These are phyloP conservation scores for Rhytidiadelphus loreus DNA, from an alignment of 225 moss, liverwort and hornwort genomes.

Conservation along the genomic window DNA sequence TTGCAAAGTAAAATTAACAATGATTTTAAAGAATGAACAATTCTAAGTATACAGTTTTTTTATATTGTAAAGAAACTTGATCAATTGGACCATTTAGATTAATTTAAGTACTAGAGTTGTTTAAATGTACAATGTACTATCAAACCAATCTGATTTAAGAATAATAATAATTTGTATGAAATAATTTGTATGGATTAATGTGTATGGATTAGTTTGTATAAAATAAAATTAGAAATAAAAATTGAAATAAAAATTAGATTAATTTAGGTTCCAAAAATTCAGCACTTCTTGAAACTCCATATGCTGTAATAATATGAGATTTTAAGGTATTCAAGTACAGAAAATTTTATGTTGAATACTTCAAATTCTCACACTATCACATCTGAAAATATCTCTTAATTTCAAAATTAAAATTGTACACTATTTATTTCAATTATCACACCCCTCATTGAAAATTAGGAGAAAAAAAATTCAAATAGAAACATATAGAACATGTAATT, in stretches of 20 bases:
- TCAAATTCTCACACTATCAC: background rate
- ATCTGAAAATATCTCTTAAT: background rate
- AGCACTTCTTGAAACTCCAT: background rate
- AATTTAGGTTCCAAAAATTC: background rate
- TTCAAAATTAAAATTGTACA: background rate
- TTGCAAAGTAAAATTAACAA: background rate
- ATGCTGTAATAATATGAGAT: background rate
- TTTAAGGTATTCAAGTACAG: background rate
- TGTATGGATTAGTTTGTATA: background rate
- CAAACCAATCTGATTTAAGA: too few relatives aligned
- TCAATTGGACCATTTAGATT: background rate
- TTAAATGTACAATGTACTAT: background rate
- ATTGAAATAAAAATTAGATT: background rate
- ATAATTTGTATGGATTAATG: background rate
- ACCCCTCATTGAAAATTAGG: background rate
- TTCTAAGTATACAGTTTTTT: background rate
- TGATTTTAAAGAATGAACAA: background rate
- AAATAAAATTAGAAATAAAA: background rate
- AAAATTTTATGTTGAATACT: background rate
- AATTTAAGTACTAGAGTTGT: background rate
- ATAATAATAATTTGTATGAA: background rate
- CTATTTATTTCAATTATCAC: background rate
- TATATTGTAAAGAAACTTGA: background rate
- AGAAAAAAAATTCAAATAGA: rapidly evolving
- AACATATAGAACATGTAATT: background rate